Conservation (phyloP, 257 asterid genomes). For the Euphrasia confusa region DNA sequence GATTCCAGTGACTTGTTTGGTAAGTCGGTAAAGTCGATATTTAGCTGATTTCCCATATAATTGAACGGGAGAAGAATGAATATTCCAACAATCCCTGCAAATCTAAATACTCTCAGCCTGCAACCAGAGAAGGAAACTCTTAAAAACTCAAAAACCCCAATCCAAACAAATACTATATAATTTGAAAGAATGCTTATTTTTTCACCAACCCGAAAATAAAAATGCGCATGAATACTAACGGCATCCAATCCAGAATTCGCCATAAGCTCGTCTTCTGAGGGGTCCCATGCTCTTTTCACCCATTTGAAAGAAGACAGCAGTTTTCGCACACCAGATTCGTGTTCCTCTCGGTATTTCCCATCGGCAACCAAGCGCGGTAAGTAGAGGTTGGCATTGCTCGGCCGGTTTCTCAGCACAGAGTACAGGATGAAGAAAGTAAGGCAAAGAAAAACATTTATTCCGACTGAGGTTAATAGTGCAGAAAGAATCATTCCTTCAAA, state of each 20-base stretch:
- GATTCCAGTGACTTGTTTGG: conserved; percentile 78
- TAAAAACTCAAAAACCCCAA: conserved; percentile 6
- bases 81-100: conserved; percentile 70
- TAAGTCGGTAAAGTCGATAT: conserved; percentile 63
- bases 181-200: background rate
- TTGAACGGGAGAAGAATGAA: conserved; percentile 89
- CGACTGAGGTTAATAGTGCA: conserved; percentile 87
- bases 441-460: conserved; percentile 71
- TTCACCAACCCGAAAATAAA: conserved; percentile 62
- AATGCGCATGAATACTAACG: conserved; percentile 91
- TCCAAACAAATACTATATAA: conserved; percentile 4
- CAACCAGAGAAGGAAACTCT: conserved; percentile 19
- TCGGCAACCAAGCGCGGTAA: conserved; percentile 78
- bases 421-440: conserved; percentile 49
- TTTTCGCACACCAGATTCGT: conserved; percentile 35
- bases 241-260: conserved; percentile 78
- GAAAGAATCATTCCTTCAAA: conserved; percentile 75
- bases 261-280: conserved; percentile 78
- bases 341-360: conserved; percentile 40
- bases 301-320: conserved; percentile 60
- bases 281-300: conserved; percentile 79
- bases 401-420: conserved; percentile 65
- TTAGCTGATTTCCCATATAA: conserved; percentile 83
- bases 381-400: conserved; percentile 59
- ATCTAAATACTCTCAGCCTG: conserved; percentile 77